Conservation (phyloP, 495 filamentous ascomycete genomes). For the Halenospora varia region DNA sequence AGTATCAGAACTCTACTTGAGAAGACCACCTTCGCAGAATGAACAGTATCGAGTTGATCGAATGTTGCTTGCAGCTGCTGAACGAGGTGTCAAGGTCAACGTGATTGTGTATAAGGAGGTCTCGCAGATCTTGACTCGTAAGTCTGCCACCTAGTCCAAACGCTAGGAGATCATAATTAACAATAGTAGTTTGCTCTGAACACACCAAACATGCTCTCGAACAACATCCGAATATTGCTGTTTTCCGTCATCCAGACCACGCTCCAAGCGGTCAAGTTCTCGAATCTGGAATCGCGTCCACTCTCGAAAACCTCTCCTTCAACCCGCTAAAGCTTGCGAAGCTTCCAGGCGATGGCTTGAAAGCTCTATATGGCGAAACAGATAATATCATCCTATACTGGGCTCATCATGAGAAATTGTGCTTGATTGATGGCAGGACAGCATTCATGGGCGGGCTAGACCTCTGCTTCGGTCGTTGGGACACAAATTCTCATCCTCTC, state of each 20-base stretch:
- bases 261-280: slow-evolving; percentile 62
- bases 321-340: slow-evolving; percentile 43
- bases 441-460: slow-evolving; percentile 91
- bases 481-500: slow-evolving; percentile 70
- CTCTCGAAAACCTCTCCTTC: slow-evolving; percentile 40
- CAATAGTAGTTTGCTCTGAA: slow-evolving; percentile 26
- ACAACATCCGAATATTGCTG: slow-evolving; percentile 76
- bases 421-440: slow-evolving; percentile 69
- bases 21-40: slow-evolving; percentile 77
- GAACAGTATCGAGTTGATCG: slow-evolving; percentile 84
- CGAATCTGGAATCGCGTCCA: slow-evolving; percentile 31
- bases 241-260: slow-evolving; percentile 93
- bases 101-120: slow-evolving; percentile 97
- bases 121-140: slow-evolving; percentile 78
- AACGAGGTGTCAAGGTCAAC: slow-evolving; percentile 82
- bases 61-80: slow-evolving; percentile 82
- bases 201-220: slow-evolving; percentile 87
- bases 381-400: slow-evolving; percentile 83
- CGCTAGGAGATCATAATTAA: not conserved
- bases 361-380: slow-evolving; percentile 71
- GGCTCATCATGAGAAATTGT: slow-evolving; percentile 96
- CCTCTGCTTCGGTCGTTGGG: slow-evolving; percentile 60
- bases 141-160: slow-evolving; percentile 33
- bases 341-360: slow-evolving; percentile 61
- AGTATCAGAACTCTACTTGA: slow-evolving; percentile 83